These are phyloP conservation scores for Calonectria hongkongensis DNA, from an alignment of 2,329 filamentous ascomycete genomes.

Conservation along the genomic window DNA sequence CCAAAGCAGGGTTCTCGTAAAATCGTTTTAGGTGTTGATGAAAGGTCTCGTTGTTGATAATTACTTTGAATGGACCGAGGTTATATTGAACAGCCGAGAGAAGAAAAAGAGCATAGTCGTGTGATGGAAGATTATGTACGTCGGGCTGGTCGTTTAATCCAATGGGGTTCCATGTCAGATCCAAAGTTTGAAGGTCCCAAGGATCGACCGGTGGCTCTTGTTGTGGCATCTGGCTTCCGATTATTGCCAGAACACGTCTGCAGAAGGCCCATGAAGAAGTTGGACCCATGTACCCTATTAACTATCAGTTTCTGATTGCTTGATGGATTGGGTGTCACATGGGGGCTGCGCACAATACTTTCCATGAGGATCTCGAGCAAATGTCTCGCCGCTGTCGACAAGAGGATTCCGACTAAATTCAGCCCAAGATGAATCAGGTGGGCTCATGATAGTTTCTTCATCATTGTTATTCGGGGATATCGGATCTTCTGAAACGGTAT, in stretches of 20 bases:
- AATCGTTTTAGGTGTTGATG: slow-evolving; percentile 20
- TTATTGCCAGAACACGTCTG: slow-evolving; percentile 34
- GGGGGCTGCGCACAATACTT: slow-evolving; percentile 20
- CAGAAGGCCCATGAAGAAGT: slow-evolving; percentile 40
- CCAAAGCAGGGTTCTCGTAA: slow-evolving; percentile 31
- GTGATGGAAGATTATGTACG: slow-evolving; percentile 26
- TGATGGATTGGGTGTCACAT: not conserved
- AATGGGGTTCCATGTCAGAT: slow-evolving; percentile 32
- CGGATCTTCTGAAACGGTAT: not conserved
- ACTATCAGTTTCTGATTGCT: not conserved
- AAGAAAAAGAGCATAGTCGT: slow-evolving; percentile 33
- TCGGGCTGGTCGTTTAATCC: slow-evolving; percentile 32
- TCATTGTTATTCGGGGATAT: not conserved
- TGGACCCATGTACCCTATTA: slow-evolving; percentile 38
- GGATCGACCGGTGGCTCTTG: slow-evolving; percentile 31
- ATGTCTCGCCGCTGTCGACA: slow-evolving; percentile 18
- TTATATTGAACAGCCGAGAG: slow-evolving; percentile 31
- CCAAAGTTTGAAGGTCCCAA: slow-evolving; percentile 30
- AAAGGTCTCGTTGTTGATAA: slow-evolving; percentile 25
- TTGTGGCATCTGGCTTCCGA: slow-evolving; percentile 31
- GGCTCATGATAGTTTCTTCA: not conserved
- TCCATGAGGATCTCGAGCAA: slow-evolving; percentile 28
- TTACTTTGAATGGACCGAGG: slow-evolving; percentile 31
- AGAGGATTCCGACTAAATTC: slow-evolving; percentile 26
- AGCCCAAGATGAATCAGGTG: not conserved